A percentile compares a stretch with the other conserved stretches of the same genome.
These are phyloP conservation scores for Nemania bipapillata DNA, from an alignment of 2,329 filamentous ascomycete genomes.

Conservation along the genomic window DNA sequence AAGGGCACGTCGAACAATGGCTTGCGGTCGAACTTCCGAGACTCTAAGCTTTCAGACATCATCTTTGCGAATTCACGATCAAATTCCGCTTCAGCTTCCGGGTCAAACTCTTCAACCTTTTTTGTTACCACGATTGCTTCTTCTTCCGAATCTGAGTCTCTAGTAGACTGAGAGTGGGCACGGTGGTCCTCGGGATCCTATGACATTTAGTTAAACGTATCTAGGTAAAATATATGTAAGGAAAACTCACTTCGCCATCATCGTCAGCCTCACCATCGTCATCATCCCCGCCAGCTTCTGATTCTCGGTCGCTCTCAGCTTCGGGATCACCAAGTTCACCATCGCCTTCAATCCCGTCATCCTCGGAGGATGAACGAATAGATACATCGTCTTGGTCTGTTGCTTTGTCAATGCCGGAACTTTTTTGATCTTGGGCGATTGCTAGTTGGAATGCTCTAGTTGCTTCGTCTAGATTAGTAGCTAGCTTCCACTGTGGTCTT, in stretches of 20 bases:
- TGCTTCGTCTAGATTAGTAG: constrained; percentile 83
- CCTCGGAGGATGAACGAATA: constrained; percentile 78
- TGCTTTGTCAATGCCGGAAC: constrained; percentile 74
- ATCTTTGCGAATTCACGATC: constrained; percentile 97
- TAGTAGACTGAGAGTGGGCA: constrained; percentile 57
- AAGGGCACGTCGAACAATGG: constrained; percentile 94
- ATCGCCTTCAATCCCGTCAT: constrained; percentile 70
- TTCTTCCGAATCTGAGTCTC: constrained; percentile 77
- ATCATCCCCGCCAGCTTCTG: constrained; percentile 68
- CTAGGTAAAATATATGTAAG: background rate
- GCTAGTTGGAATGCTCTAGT: constrained; percentile 84
- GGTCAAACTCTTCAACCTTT: constrained; percentile 88
- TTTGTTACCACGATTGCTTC: constrained; percentile 92
- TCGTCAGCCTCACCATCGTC: constrained; percentile 59
- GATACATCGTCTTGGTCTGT: constrained; percentile 77
- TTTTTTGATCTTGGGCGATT: constrained; percentile 89
- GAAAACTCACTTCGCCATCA: constrained; percentile 59
- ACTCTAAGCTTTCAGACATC: constrained; percentile 97
- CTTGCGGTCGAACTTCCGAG: constrained; percentile 94
- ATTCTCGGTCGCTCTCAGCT: constrained; percentile 68
- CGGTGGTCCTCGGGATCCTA: constrained; percentile 60
- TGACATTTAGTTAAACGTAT: constrained; percentile 20
- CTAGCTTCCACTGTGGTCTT: constrained; percentile 91
- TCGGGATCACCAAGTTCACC: constrained; percentile 73
- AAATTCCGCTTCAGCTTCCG: constrained; percentile 95